Conservation (phyloP, 2,329 filamentous ascomycete genomes). For the Colletotrichum gigasporum region DNA sequence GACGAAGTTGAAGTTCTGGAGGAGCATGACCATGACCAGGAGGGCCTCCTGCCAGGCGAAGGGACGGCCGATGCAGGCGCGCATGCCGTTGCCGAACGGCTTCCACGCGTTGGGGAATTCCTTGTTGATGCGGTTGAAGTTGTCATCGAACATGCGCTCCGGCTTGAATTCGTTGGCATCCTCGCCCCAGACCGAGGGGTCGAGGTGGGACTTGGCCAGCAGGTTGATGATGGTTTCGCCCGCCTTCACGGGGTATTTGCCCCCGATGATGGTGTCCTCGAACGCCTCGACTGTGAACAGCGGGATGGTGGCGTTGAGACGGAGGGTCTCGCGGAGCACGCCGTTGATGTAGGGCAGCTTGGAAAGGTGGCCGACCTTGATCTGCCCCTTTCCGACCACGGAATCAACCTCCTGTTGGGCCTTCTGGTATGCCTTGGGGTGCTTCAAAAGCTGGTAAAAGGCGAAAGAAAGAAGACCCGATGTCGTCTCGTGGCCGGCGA, state of each 20-base stretch:
- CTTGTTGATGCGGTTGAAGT: slow-evolving; percentile 48
- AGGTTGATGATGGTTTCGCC: slow-evolving; percentile 55
- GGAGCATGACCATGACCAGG: slow-evolving; percentile 59
- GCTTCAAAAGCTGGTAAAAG: slow-evolving; percentile 72
- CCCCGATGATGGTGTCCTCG: slow-evolving; percentile 56
- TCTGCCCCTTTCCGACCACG: slow-evolving; percentile 67
- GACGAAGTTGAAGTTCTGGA: slow-evolving; percentile 75
- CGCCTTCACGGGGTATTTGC: slow-evolving; percentile 61
- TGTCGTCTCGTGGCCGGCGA: slow-evolving; percentile 76
- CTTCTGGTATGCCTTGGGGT: slow-evolving; percentile 67
- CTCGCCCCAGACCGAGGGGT: slow-evolving; percentile 64
- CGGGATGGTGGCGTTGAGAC: slow-evolving; percentile 41
- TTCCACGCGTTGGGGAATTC: slow-evolving; percentile 52
- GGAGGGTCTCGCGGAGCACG: slow-evolving; percentile 64
- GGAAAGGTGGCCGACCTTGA: slow-evolving; percentile 66
- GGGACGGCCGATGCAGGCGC: slow-evolving; percentile 61
- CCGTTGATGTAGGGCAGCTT: slow-evolving; percentile 72
- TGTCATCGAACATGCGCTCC: slow-evolving; percentile 69
- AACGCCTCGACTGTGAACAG: slow-evolving; percentile 40
- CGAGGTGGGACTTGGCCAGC: slow-evolving; percentile 60
- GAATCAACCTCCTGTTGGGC: slow-evolving; percentile 75
- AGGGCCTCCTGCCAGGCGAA: slow-evolving; percentile 66
- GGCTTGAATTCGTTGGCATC: slow-evolving; percentile 67
- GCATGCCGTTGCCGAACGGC: slow-evolving; percentile 63
- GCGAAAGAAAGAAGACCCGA: slow-evolving; percentile 73